Conservation (phyloP, 257 asterid genomes). For the Scutellaria barbata region DNA sequence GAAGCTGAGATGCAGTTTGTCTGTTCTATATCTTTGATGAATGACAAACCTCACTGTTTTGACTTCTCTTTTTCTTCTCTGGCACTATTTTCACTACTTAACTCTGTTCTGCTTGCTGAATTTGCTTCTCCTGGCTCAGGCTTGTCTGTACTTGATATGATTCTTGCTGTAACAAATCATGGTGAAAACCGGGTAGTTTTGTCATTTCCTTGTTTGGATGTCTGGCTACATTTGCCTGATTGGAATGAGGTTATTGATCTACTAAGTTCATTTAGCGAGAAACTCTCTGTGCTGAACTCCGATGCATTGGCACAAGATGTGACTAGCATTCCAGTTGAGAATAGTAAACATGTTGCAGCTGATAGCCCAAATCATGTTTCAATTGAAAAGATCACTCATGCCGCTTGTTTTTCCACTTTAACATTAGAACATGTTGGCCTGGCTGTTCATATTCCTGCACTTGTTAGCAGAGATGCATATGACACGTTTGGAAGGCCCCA, state of each 20-base stretch:
- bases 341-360: constrained; percentile 36
- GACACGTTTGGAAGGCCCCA: constrained; percentile 41
- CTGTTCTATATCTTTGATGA: constrained; percentile 58
- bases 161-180: constrained; percentile 48
- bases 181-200: constrained; percentile 54
- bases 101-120: constrained; percentile 76
- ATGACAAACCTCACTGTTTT: constrained; percentile 48
- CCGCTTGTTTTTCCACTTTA: constrained; percentile 45
- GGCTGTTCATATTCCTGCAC: constrained; percentile 69
- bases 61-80: constrained; percentile 66
- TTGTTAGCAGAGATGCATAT: constrained; percentile 44
- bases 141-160: constrained; percentile 61
- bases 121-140: constrained; percentile 54
- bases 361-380: constrained; percentile 44
- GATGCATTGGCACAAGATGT: constrained; percentile 41
- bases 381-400: constrained; percentile 34
- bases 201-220: constrained; percentile 61
- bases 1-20: constrained; percentile 69
- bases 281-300: constrained; percentile 39
- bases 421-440: constrained; percentile 59
- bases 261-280: constrained; percentile 44
- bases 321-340: constrained; percentile 35
- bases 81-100: constrained; percentile 66
- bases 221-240: constrained; percentile 81
- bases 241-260: constrained; percentile 68